These are phyloP conservation scores for Ilyonectria destructans DNA, from an alignment of 2,329 filamentous ascomycete genomes.

Conservation along the genomic window DNA sequence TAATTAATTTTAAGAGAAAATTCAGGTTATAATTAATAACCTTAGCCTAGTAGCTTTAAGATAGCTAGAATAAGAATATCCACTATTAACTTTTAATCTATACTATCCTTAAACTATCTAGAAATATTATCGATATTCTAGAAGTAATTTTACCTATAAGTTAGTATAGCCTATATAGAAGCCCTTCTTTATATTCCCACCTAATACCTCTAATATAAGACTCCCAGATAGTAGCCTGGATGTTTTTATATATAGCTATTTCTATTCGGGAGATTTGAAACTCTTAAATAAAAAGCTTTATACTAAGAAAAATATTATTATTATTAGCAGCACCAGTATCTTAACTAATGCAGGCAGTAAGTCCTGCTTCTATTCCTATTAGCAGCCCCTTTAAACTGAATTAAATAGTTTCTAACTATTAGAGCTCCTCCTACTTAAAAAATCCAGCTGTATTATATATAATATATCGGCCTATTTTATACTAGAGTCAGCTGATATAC, in stretches of 20 bases:
- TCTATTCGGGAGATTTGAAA: neutral
- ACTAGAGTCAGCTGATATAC: neutral
- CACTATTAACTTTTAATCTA: conserved; percentile 7
- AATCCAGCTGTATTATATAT: conserved; percentile 3
- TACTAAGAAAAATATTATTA: conserved; percentile 1
- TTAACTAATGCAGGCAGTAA: neutral
- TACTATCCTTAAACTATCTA: neutral
- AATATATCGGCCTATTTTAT: neutral
- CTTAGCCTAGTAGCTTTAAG: neutral
- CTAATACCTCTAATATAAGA: neutral
- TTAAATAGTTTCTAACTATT: neutral
- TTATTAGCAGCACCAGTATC: neutral
- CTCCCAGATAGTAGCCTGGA: neutral
- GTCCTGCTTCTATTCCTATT: neutral
- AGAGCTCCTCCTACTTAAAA: neutral
- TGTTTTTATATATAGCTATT: neutral
- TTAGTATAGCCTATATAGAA: neutral
- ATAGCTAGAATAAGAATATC: conserved; percentile 11
- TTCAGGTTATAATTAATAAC: neutral
- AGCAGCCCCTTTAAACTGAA: neutral
- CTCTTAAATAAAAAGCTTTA: neutral
- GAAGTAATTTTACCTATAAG: neutral
- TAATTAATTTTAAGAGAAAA: no score
- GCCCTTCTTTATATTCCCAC: neutral
- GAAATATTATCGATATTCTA: neutral